A percentile compares a stretch with the other conserved stretches of the same genome.
phyloP scores from a whole-genome alignment of 2,329 filamentous ascomycete species.

The Xylogone sp. region DNA sequence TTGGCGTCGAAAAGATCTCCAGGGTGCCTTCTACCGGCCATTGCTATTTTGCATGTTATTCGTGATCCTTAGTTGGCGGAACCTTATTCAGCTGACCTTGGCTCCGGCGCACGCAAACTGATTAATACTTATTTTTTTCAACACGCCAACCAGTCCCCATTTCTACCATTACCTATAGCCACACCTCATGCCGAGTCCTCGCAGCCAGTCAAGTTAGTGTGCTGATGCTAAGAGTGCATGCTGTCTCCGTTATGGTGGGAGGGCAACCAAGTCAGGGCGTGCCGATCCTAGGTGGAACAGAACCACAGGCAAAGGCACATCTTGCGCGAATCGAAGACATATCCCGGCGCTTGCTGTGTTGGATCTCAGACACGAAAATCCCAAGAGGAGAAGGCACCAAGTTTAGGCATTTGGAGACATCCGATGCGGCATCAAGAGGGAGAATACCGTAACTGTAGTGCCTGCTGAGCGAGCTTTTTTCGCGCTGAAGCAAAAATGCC shows the following conservation, averaged over 20 bases:
- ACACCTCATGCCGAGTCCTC: background rate
- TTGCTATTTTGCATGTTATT: no score
- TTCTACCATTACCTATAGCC: background rate
- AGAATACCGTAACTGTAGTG: no score
- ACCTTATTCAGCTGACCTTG: background rate
- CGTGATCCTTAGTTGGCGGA: no score
- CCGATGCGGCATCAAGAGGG: background rate
- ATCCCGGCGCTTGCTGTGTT: background rate
- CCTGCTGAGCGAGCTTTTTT: no score
- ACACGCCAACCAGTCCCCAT: background rate
- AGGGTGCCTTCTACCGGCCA: no score
- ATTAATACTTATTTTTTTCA: background rate
- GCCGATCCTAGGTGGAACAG: background rate
- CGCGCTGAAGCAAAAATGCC: no score
- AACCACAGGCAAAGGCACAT: background rate
- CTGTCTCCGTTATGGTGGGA: background rate
- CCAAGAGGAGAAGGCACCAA: background rate
- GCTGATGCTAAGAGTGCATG: background rate
- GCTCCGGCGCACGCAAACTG: background rate
- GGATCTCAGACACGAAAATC: background rate
- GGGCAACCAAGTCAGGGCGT: background rate
- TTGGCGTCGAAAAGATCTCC: no score
- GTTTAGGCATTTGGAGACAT: background rate
- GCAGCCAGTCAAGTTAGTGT: background rate
- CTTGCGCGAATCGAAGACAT: background rate